Evolutionary conservation across 768 basidiomycete species (phyloP), one percentile per base, ranked within the genome.

Genomic region (Sarcomyxa edulis): DNA sequence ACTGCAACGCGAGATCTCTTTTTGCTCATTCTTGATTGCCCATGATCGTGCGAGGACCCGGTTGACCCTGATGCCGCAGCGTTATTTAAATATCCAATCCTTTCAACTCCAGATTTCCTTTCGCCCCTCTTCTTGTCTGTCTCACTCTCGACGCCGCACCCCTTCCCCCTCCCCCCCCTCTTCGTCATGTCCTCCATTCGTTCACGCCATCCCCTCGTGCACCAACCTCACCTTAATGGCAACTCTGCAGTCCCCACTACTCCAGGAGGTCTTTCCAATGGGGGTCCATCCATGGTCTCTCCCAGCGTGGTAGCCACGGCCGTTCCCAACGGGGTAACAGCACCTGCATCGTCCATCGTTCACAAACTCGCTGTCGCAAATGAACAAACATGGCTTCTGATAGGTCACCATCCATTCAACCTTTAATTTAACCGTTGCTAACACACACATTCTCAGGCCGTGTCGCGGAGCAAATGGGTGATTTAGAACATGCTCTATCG

Each of bases 381-480:
- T 61, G 93, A 95, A 57, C 84, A 90, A 61, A 95, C 93, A 29
- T 96, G 93, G 93, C 77, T 93, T 46, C 67, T 94, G 51, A 93
- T 95, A 59, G 93, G 92, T 89, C n/a, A n/a, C n/a, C n/a, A n/a
- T 26, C 40, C 75, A 55, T 31, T 42, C 43, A 29, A 27, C 43
- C 40, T 39, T 27, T 40, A 37, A 35, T 33, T 36, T 12, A n/a
- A 19, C 40, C 46, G 38, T 42, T 39, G 26, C 25, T 34, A 36
- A 45, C 44, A 24, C 35, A 15, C 27, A 32, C 51, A 62, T 58
- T 51, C 45, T 48, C 66, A 97, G 94, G 93, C 38, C 81, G 88
- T 39, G 87, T 96, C 39, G 92, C 94, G 35, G 96, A 97, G 61
- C 90, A 94, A 59, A 87, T 98, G 81, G 77, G 82, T 47, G 90